These are phyloP conservation scores for Vanrija pseudolonga DNA, from an alignment of 1,284 basidiomycete species.

Conservation along the genomic window DNA sequence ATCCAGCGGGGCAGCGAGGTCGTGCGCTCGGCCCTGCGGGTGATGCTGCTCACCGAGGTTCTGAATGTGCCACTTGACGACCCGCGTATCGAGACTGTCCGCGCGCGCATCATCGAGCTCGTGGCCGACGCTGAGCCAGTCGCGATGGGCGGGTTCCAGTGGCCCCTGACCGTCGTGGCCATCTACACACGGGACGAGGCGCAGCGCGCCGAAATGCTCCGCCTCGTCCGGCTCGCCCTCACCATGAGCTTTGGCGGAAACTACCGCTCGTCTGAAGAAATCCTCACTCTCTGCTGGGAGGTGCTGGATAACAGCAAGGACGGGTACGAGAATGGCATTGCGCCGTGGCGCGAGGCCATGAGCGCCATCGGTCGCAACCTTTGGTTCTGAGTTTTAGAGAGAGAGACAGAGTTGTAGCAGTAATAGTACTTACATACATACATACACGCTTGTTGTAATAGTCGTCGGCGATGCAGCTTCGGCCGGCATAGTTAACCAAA, in stretches of 20 bases:
- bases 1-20: slow-evolving; percentile 21
- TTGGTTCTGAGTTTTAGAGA: not conserved
- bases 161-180: slow-evolving; percentile 18
- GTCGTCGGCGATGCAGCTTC: too few species aligned
- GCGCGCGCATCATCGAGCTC: slow-evolving; percentile 11
- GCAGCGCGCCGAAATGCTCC: slow-evolving; percentile 1
- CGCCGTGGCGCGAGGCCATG: slow-evolving; percentile 20
- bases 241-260: slow-evolving; percentile 10
- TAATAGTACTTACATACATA: too few species aligned
- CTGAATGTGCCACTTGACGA: slow-evolving; percentile 14
- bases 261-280: slow-evolving; percentile 12
- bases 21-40: slow-evolving; percentile 12
- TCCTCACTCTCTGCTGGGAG: slow-evolving; percentile 16
- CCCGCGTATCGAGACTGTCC: slow-evolving; percentile 2
- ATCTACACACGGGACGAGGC: slow-evolving; percentile 11
- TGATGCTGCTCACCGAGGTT: slow-evolving; percentile 19
- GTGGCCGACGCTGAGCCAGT: slow-evolving; percentile 14
- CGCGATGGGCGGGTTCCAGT: slow-evolving; percentile 14
- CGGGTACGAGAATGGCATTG: slow-evolving; percentile 17
- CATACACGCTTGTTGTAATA: too few species aligned
- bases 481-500: too few species aligned
- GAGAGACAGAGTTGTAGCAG: too few species aligned
- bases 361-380: slow-evolving; percentile 10
- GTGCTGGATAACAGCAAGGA: slow-evolving; percentile 11
- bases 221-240: slow-evolving; percentile 7